Evolutionary conservation across 1,139 yeast genomes (phyloP).

Genomic region (Protomyces macrosporus): DNA sequence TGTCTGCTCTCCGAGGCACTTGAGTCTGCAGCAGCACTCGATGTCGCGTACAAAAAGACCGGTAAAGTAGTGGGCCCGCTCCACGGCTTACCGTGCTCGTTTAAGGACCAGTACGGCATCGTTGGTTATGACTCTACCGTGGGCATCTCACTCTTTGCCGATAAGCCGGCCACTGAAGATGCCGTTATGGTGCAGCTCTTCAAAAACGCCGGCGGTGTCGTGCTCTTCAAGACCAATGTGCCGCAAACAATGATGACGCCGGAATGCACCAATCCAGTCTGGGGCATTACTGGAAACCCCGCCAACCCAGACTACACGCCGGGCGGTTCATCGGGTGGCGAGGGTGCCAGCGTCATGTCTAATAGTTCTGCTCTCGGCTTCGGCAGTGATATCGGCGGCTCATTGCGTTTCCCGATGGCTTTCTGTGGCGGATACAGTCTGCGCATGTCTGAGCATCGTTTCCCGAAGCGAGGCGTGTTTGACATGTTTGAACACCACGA

Average conservation of each 20-base stretch:
- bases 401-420: constrained; percentile 51
- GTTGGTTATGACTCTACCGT: constrained; percentile 50
- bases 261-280: constrained; percentile 37
- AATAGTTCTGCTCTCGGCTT: constrained; percentile 47
- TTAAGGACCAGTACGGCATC: constrained; percentile 48
- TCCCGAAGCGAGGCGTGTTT: constrained; percentile 37
- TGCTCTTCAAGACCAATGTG: constrained; percentile 52
- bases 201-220: constrained; percentile 56
- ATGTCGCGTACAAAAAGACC: constrained; percentile 35
- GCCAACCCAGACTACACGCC: constrained; percentile 43
- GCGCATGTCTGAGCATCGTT: constrained; percentile 44
- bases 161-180: constrained; percentile 40
- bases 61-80: constrained; percentile 51
- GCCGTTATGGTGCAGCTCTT: constrained; percentile 41
- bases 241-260: constrained; percentile 51
- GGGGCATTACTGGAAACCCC: constrained; percentile 46
- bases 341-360: constrained; percentile 48
- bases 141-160: constrained; percentile 47
- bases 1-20: neutral
- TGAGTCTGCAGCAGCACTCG: neutral
- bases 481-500: constrained; percentile 36
- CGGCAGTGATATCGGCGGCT: constrained; percentile 57
- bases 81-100: constrained; percentile 70
- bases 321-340: constrained; percentile 59
- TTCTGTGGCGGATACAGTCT: constrained; percentile 41